Base-by-base conservation (phyloP, 73 alveolate species). In the Paramecium primaurelia region DNA sequence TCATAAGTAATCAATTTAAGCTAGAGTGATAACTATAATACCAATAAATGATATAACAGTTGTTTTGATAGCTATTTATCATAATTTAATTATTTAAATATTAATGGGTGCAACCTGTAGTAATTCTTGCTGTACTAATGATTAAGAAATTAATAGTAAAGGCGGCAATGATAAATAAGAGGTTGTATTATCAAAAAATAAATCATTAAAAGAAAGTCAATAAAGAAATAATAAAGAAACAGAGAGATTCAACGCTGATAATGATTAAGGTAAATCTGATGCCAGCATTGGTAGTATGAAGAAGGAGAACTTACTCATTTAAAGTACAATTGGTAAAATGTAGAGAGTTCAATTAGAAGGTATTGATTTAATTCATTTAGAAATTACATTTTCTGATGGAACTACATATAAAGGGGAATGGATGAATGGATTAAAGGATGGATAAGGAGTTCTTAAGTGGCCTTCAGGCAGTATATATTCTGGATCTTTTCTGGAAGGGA, bases 361-460 rank as follows among this genome's bases (percentile, higher is more conserved):
- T 80, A 80, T 22, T 0, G 40, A 10, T 12, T 16, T 10, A 32
- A 4, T 45, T 45, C 37, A 80, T 80, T 10, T 45, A 80, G 91
- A 22, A 44, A 80, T 80, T 3, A 80, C 44, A 45, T 80, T 80
- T 11, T 18, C 77, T 25, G 91, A 86, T 59, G 93, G 93, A 28
- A 22, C 64, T 40, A 59, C 49, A n/a, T 80, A 80, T 45, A 80
- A 25, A 44, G 91, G 91, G 25, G 47, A 80, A 47, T 80, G 91
- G 91, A 80, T 32, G 75, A 80, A 80, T 80, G 91, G 91, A 22
- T 25, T 80, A 38, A 77, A 86, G 22, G 80, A 92, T 59, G 95
- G 95, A 32, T 54, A 51, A 34, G 95, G 95, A 30, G 47, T 51
- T 40, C 71, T 83, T 77, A 77, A 86, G 20, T 95, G 96, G 93